Conservation (phyloP, 2,329 filamentous ascomycete species). For the Ascochyta pisi region DNA sequence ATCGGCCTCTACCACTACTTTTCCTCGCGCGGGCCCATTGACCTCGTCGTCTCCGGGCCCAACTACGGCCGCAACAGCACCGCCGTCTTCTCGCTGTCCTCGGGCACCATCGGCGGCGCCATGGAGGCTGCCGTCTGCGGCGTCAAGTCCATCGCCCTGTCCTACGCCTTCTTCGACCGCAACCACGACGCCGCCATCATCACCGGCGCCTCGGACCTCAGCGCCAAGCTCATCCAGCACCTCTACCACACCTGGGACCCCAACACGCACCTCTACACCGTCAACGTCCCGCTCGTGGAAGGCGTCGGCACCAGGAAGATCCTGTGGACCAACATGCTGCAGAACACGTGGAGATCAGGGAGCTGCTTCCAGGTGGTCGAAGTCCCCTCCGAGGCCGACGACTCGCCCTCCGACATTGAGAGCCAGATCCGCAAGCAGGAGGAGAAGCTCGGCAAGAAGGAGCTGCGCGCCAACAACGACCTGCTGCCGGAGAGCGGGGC, state of each 20-base stretch:
- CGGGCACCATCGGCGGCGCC: constrained; percentile 58
- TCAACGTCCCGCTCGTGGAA: constrained; percentile 87
- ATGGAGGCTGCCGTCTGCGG: constrained; percentile 59
- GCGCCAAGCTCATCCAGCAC: constrained; percentile 79
- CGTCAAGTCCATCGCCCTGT: constrained; percentile 74
- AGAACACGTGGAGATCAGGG: constrained; percentile 87
- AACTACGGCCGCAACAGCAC: constrained; percentile 61
- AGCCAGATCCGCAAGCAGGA: constrained; percentile 73
- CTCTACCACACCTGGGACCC: constrained; percentile 74
- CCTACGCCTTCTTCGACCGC: constrained; percentile 86
- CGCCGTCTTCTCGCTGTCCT: constrained; percentile 57
- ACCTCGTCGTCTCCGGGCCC: constrained; percentile 58
- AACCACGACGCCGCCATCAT: constrained; percentile 86
- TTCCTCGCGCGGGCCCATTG: constrained; percentile 51
- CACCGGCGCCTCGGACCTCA: constrained; percentile 74
- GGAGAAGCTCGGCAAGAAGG: constrained; percentile 54
- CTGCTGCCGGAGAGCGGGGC: constrained; percentile 23
- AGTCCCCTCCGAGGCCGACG: constrained; percentile 66
- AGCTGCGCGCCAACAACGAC: constrained; percentile 37
- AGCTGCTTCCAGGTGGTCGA: constrained; percentile 86
- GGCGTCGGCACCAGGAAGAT: constrained; percentile 75
- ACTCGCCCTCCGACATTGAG: constrained; percentile 71
- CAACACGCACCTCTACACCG: constrained; percentile 82
- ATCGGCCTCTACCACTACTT: constrained; percentile 58
- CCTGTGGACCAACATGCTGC: constrained; percentile 83